A percentile compares a stretch with the other conserved stretches of the same genome.
Evolutionary conservation across 768 basidiomycete genomes (phyloP).

Genomic region (Calvatia gigantea): DNA sequence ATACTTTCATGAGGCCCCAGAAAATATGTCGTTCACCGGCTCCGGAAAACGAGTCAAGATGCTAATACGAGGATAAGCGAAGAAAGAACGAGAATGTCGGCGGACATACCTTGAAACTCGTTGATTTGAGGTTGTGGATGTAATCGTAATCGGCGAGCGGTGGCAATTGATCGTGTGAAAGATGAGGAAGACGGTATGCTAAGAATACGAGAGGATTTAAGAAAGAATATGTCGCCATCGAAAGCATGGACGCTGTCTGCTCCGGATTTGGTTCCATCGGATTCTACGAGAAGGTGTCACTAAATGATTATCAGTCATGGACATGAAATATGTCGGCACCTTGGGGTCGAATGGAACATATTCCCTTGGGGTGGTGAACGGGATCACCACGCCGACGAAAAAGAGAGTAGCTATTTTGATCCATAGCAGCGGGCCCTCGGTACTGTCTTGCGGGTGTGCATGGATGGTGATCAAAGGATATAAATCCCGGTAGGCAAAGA

Average conservation of each 20-base stretch:
- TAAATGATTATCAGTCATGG: not conserved
- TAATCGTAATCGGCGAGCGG: conserved; percentile 64
- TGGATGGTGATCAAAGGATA: conserved; percentile 16
- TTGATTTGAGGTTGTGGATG: conserved; percentile 24
- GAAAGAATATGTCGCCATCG: conserved; percentile 45
- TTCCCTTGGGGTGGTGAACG: conserved; percentile 13
- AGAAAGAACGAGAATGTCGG: not conserved
- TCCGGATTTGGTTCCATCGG: conserved; percentile 42
- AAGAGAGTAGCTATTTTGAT: conserved; percentile 15
- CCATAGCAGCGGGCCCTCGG: conserved; percentile 17
- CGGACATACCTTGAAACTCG: conserved; percentile 23
- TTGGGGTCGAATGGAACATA: conserved; percentile 17
- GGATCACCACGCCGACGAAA: conserved; percentile 7
- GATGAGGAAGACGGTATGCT: conserved; percentile 41
- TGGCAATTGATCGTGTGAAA: conserved; percentile 54
- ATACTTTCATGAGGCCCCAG: conserved; percentile 38
- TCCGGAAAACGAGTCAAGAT: conserved; percentile 35
- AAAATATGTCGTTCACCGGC: conserved; percentile 38
- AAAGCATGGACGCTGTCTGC: conserved; percentile 47
- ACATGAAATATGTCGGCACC: not conserved
- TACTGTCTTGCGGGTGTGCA: conserved; percentile 9
- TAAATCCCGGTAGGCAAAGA: conserved; percentile 17
- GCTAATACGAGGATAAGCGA: conserved; percentile 16
- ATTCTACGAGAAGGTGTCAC: conserved; percentile 21
- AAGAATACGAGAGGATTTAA: conserved; percentile 49